Conservation (phyloP, 495 filamentous ascomycete species). For the Tuber indicum region DNA sequence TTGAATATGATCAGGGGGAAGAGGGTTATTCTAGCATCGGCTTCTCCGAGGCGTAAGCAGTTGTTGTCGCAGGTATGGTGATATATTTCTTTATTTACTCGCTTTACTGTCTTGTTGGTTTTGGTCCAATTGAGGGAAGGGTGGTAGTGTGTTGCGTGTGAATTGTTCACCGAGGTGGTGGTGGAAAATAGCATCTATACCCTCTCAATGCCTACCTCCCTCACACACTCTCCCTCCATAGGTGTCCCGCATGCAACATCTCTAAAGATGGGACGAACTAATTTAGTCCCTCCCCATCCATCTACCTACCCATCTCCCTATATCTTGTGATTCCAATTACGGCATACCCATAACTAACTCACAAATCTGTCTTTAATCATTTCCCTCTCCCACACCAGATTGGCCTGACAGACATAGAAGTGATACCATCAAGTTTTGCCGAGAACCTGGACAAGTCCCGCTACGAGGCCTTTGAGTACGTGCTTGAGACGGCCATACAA, state of each 20-base stretch:
- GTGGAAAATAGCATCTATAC: neutral
- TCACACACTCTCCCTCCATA: neutral
- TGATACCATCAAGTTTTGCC: conserved; percentile 69
- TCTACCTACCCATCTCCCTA: neutral
- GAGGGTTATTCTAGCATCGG: conserved; percentile 79
- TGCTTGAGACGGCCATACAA: conserved; percentile 71
- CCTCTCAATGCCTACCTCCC: neutral
- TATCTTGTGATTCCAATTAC: conserved; percentile 10
- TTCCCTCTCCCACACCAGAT: conserved; percentile 19
- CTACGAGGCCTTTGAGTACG: conserved; percentile 79
- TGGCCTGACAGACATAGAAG: conserved; percentile 56
- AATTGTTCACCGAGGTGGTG: neutral
- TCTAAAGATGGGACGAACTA: neutral
- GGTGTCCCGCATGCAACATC: neutral
- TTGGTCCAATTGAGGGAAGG: neutral
- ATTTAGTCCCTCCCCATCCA: conserved; percentile 1
- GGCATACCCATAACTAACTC: conserved; percentile 9
- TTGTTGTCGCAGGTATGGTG: conserved; percentile 58
- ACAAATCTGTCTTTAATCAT: conserved; percentile 1
- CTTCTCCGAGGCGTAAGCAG: conserved; percentile 73
- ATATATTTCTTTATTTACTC: conserved; percentile 1
- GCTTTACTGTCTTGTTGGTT: neutral
- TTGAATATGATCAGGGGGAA: conserved; percentile 63
- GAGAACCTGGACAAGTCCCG: conserved; percentile 75
- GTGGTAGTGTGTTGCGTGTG: neutral